phyloP scores from a whole-genome alignment of 306 rosid genomes.

The Coriaria nepalensis region DNA sequence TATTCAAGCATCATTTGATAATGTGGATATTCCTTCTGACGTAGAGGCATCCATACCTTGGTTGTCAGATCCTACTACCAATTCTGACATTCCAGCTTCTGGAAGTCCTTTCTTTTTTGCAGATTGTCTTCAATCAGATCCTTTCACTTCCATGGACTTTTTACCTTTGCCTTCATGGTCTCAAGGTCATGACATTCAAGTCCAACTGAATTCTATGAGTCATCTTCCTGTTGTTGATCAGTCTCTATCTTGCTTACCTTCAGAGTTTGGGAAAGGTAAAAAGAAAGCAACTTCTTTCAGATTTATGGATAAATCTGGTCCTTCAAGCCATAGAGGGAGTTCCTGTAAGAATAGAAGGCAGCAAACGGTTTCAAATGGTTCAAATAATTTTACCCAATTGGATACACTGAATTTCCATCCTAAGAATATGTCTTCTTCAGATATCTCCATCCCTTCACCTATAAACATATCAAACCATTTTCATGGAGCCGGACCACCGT shows the following conservation, averaged over 20 bases:
- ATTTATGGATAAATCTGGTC: slow-evolving; percentile 14
- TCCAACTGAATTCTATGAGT: slow-evolving; percentile 10
- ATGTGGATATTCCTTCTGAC: slow-evolving; percentile 54
- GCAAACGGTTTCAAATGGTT: slow-evolving; percentile 17
- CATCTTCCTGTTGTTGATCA: slow-evolving; percentile 17
- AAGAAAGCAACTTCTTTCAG: slow-evolving; percentile 24
- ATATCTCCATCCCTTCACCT: slow-evolving; percentile 7
- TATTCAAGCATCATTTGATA: slow-evolving; percentile 57
- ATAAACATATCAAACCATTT: slow-evolving; percentile 8
- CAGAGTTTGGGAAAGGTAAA: slow-evolving; percentile 23
- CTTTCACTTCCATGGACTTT: slow-evolving; percentile 9
- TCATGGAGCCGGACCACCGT: slow-evolving; percentile 19
- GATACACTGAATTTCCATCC: slow-evolving; percentile 20
- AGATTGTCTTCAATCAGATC: slow-evolving; percentile 17
- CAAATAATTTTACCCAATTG: slow-evolving; percentile 18
- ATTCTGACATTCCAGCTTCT: slow-evolving; percentile 12
- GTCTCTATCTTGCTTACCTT: slow-evolving; percentile 16
- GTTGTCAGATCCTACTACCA: slow-evolving; percentile 26
- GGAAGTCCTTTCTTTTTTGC: slow-evolving; percentile 21
- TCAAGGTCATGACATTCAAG: slow-evolving; percentile 23
- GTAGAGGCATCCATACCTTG: slow-evolving; percentile 74
- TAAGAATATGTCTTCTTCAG: slow-evolving; percentile 10
- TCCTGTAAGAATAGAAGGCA: slow-evolving; percentile 30
- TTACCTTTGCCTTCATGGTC: slow-evolving; percentile 14
- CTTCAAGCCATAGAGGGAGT: slow-evolving; percentile 19